Percentiles rank a stretch among this genome's conserved stretches.
Evolutionary conservation across 2,329 filamentous ascomycete species (phyloP).

Genomic region (Ophiostoma tasmaniense): DNA sequence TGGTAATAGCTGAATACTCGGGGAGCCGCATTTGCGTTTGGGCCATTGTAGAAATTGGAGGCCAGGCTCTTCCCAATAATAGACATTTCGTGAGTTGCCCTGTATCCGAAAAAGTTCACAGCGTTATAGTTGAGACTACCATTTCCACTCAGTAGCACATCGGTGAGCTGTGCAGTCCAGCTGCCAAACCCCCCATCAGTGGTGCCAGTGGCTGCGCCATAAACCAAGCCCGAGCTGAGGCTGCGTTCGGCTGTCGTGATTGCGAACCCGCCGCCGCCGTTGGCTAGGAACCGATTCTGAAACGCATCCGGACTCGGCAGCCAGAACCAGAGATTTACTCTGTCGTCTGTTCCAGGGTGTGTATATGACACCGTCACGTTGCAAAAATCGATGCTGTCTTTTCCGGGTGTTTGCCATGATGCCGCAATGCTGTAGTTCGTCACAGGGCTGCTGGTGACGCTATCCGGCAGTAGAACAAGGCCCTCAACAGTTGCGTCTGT

Average conservation of each 20-base stretch:
- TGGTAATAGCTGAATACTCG: constrained; percentile 29
- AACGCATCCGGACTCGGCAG: constrained; percentile 8
- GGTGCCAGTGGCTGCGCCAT: background rate
- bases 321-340: background rate
- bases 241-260: constrained; percentile 29
- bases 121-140: background rate
- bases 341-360: background rate
- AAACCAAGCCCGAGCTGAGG: background rate
- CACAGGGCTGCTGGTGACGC: background rate
- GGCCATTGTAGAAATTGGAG: background rate
- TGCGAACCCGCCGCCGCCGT: constrained; percentile 13
- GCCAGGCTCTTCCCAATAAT: background rate
- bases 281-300: constrained; percentile 5
- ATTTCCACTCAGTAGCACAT: background rate
- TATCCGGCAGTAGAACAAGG: background rate
- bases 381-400: background rate
- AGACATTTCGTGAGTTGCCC: background rate
- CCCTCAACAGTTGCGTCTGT: background rate
- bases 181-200: background rate
- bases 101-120: background rate
- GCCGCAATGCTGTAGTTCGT: background rate
- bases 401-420: background rate
- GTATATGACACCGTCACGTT: background rate
- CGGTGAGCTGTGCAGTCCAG: background rate
- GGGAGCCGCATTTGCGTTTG: background rate